Evolutionary conservation across 169 alveolate genomes (phyloP).

Genomic region (Fabrea salina): DNA sequence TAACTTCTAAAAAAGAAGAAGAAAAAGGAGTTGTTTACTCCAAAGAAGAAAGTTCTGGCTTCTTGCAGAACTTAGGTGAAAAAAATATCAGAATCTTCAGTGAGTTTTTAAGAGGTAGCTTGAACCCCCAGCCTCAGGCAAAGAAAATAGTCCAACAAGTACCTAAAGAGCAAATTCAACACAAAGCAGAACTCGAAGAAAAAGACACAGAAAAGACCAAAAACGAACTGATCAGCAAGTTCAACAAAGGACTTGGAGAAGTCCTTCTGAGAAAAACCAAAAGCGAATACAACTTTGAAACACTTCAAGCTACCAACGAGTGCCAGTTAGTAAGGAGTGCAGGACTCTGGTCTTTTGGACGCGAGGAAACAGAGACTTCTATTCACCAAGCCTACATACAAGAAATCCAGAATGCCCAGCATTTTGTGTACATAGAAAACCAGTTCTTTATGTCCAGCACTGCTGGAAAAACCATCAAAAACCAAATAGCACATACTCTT

Average conservation of each 20-base stretch:
- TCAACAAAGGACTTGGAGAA: not conserved
- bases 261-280: not conserved
- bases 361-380: conserved; percentile 61
- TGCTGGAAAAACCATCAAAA: conserved; percentile 44
- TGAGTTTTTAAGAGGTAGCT: not conserved
- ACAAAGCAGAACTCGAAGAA: not conserved
- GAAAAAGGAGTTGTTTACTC: not conserved
- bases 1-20: not conserved
- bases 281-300: not conserved
- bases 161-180: not conserved
- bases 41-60: not conserved
- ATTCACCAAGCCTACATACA: conserved; percentile 68
- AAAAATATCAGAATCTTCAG: not conserved
- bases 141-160: not conserved
- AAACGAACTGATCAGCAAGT: not conserved
- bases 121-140: not conserved
- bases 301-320: no score
- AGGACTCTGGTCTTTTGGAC: conserved; percentile 73
- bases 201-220: not conserved
- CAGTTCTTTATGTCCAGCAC: conserved; percentile 74
- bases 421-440: conserved; percentile 79
- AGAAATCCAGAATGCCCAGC: conserved; percentile 60
- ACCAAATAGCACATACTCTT: conserved; percentile 61
- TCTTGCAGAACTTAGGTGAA: not conserved
- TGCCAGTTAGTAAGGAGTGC: conserved; percentile 67